Conservation (phyloP, 768 basidiomycete genomes). For the Calocera cornea region DNA sequence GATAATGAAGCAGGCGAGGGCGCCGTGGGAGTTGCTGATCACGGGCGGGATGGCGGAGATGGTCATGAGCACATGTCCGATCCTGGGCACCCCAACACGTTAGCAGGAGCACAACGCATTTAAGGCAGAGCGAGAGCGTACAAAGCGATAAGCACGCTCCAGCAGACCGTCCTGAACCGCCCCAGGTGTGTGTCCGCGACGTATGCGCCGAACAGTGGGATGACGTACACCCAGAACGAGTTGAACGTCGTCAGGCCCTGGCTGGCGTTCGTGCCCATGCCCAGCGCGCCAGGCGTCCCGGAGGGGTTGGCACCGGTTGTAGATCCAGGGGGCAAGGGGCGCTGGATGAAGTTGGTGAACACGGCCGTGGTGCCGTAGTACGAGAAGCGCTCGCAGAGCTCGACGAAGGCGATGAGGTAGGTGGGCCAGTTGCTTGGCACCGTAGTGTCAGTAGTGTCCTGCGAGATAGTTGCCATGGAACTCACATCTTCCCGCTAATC, state of each 20-base stretch:
- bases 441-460: neutral
- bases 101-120: too few relatives aligned
- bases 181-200: conserved; percentile 18
- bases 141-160: conserved; percentile 20
- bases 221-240: conserved; percentile 18
- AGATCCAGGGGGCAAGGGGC: conserved; percentile 20
- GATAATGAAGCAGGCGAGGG: conserved; percentile 20
- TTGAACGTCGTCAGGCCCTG: conserved; percentile 21
- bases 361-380: conserved; percentile 19
- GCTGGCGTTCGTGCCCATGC: conserved; percentile 19
- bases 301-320: conserved; percentile 20
- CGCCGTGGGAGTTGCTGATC: conserved; percentile 15
- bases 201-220: conserved; percentile 11
- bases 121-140: conserved; percentile 8
- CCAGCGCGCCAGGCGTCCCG: conserved; percentile 19
- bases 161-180: conserved; percentile 24
- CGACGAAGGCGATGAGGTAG: conserved; percentile 19
- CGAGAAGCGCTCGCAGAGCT: conserved; percentile 23
- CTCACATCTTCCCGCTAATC: neutral
- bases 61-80: conserved; percentile 17
- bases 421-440: neutral
- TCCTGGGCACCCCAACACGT: conserved; percentile 7
- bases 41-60: conserved; percentile 17
- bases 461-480: neutral
- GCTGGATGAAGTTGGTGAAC: conserved; percentile 23